These are phyloP conservation scores for Sphagnum tenellum DNA, from an alignment of 225 moss, liverwort and hornwort species.

Conservation along the genomic window DNA sequence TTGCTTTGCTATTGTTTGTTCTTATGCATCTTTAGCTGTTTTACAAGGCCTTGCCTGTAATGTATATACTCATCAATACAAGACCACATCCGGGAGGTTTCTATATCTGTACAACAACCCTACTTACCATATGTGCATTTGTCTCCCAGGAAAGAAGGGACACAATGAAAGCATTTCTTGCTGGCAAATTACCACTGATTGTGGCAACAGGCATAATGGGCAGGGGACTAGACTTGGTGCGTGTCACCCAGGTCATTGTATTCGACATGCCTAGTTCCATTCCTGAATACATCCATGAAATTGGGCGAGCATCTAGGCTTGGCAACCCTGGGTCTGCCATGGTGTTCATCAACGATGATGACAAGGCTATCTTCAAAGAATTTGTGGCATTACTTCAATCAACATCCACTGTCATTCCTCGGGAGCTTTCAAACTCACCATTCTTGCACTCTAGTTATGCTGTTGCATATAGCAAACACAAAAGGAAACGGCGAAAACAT, in stretches of 20 bases:
- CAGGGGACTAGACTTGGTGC: constrained; percentile 79
- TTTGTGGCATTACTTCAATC: constrained; percentile 47
- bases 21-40: too few relatives aligned
- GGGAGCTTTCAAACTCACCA: constrained; percentile 77
- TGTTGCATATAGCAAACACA: constrained; percentile 61
- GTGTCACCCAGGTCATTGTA: constrained; percentile 75
- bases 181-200: constrained; percentile 53
- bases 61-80: too few relatives aligned
- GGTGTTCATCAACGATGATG: constrained; percentile 81
- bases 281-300: constrained; percentile 85
- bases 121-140: too few relatives aligned
- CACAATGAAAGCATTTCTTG: constrained; percentile 58
- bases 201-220: constrained; percentile 88
- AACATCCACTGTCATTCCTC: constrained; percentile 57
- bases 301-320: constrained; percentile 86
- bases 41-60: too few relatives aligned
- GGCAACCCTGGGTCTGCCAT: constrained; percentile 73
- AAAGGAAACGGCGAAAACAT: constrained; percentile 46
- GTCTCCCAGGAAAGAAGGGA: constrained; percentile 52
- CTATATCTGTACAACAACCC: too few relatives aligned
- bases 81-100: too few relatives aligned
- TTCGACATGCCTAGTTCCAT: constrained; percentile 79
- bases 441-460: constrained; percentile 69
- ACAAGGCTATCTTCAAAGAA: constrained; percentile 69
- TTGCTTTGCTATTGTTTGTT: too few relatives aligned